Evolutionary conservation across 2,329 filamentous ascomycete genomes (phyloP).

Genomic region (Fusarium lyarnte): DNA sequence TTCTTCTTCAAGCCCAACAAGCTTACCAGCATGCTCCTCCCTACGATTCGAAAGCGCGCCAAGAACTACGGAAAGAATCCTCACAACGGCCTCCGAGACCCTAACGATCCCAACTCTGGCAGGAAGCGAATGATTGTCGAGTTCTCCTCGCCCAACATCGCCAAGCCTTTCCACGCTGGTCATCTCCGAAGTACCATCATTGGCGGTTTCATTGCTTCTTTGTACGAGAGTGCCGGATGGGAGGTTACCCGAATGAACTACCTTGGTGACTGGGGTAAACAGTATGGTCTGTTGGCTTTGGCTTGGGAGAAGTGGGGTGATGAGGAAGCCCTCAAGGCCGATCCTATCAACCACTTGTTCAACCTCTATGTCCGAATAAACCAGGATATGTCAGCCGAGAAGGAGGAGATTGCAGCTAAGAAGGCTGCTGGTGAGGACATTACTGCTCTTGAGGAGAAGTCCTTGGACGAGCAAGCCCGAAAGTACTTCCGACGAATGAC

Average conservation of each 20-base stretch:
- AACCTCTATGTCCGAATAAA: conserved; percentile 86
- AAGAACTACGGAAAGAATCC: conserved; percentile 63
- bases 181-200: conserved; percentile 84
- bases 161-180: conserved; percentile 84
- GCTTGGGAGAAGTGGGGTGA: conserved; percentile 80
- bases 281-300: conserved; percentile 60
- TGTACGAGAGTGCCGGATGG: conserved; percentile 77
- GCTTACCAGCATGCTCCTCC: conserved; percentile 73
- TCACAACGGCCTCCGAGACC: conserved; percentile 68
- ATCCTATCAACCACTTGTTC: conserved; percentile 85
- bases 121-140: conserved; percentile 78
- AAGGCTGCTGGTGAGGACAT: conserved; percentile 64
- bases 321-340: conserved; percentile 74
- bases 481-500: conserved; percentile 77
- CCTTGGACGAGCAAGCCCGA: conserved; percentile 78
- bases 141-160: conserved; percentile 87
- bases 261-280: conserved; percentile 45
- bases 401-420: conserved; percentile 69
- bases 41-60: conserved; percentile 72
- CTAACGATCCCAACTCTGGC: conserved; percentile 66
- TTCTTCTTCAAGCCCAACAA: conserved; percentile 82
- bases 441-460: conserved; percentile 59
- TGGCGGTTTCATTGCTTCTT: conserved; percentile 77
- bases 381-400: conserved; percentile 71
- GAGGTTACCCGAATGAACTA: conserved; percentile 76